Evolutionary conservation across 805 yeast genomes (phyloP).

Genomic region (Candida rishiriensis): DNA sequence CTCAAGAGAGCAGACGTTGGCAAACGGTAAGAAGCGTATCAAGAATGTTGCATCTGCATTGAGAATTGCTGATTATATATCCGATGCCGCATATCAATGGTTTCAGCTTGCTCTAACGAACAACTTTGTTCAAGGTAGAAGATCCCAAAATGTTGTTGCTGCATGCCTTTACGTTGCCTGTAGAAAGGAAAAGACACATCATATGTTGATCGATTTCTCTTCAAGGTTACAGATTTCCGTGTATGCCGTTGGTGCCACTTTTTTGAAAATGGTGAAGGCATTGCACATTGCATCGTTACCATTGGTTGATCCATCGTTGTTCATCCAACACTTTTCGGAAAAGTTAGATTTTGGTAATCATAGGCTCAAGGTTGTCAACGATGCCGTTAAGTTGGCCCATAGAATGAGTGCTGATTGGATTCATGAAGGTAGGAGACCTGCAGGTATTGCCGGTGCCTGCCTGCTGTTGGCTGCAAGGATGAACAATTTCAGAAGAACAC

Average conservation of each 20-base stretch:
- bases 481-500: slow-evolving; percentile 91
- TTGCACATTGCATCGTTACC: slow-evolving; percentile 77
- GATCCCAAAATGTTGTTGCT: slow-evolving; percentile 92
- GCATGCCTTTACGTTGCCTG: slow-evolving; percentile 95
- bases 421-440: slow-evolving; percentile 94
- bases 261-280: slow-evolving; percentile 84
- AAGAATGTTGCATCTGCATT: slow-evolving; percentile 76
- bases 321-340: slow-evolving; percentile 91
- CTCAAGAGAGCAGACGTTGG: slow-evolving; percentile 82
- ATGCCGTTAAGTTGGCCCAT: slow-evolving; percentile 81
- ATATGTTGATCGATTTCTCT: slow-evolving; percentile 93
- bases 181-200: slow-evolving; percentile 84
- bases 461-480: slow-evolving; percentile 89
- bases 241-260: slow-evolving; percentile 93
- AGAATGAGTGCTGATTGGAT: slow-evolving; percentile 96
- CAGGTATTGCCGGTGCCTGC: slow-evolving; percentile 98
- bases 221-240: slow-evolving; percentile 87
- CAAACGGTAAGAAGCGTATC: slow-evolving; percentile 77
- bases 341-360: slow-evolving; percentile 75
- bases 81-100: slow-evolving; percentile 87
- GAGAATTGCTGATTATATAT: slow-evolving; percentile 74
- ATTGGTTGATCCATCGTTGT: slow-evolving; percentile 88
- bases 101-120: slow-evolving; percentile 79
- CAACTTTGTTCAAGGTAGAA: slow-evolving; percentile 95
- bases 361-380: slow-evolving; percentile 71